Evolutionary conservation across 495 filamentous ascomycete genomes (phyloP).

Genomic region (Chaetomium cochliodes): DNA sequence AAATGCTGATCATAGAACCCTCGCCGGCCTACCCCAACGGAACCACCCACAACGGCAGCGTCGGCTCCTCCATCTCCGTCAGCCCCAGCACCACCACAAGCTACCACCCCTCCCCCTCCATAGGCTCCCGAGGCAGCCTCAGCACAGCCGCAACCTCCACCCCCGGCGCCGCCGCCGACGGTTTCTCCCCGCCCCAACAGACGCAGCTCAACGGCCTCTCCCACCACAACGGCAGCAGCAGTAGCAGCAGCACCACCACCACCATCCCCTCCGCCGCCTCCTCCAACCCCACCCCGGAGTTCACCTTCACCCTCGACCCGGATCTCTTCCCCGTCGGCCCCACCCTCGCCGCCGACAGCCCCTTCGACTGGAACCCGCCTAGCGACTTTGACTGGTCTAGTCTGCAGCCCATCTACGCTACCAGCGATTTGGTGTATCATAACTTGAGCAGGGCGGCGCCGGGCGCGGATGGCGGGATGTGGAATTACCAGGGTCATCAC

Average conservation of each 20-base stretch:
- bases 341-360: background rate
- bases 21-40: constrained; percentile 2
- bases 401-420: constrained; percentile 54
- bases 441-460: constrained; percentile 33
- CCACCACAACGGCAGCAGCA: background rate
- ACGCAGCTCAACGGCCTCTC: background rate
- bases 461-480: background rate
- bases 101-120: background rate
- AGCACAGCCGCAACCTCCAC: background rate
- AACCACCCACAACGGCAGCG: background rate
- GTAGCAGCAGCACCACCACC: background rate
- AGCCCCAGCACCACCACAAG: background rate
- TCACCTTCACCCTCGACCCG: constrained; percentile 5
- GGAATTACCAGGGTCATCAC: background rate
- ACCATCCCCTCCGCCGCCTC: background rate
- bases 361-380: constrained; percentile 32
- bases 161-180: background rate
- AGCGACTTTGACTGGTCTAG: constrained; percentile 47
- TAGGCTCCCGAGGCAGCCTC: background rate
- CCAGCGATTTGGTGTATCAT: constrained; percentile 54
- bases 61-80: background rate
- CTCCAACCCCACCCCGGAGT: background rate
- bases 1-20: constrained; percentile 1
- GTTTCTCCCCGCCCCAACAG: background rate
- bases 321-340: constrained; percentile 2